Evolutionary conservation across 2,329 filamentous ascomycete genomes (phyloP).

Genomic region (Aureobasidium pullulans): DNA sequence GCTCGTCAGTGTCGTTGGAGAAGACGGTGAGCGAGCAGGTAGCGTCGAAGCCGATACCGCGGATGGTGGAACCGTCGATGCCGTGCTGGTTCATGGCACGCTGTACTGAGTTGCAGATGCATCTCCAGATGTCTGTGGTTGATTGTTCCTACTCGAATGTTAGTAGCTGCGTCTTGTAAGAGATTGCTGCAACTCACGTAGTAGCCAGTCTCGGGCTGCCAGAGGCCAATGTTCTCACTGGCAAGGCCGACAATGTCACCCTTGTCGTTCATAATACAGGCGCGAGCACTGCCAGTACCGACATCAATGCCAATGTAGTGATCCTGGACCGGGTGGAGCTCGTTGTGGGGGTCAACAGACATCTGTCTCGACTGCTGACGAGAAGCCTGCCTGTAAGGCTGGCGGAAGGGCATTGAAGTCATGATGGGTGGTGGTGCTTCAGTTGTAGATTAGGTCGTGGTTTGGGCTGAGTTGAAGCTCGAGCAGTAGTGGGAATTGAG

Average conservation of each 20-base stretch:
- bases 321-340: slow-evolving; percentile 49
- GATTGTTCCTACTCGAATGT: slow-evolving; percentile 71
- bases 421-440: slow-evolving; percentile 11
- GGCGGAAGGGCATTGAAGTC: slow-evolving; percentile 16
- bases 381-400: slow-evolving; percentile 27
- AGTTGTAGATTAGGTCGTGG: not conserved
- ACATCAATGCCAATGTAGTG: slow-evolving; percentile 87
- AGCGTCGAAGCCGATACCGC: slow-evolving; percentile 92
- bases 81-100: slow-evolving; percentile 74
- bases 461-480: not conserved
- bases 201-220: slow-evolving; percentile 48
- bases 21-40: slow-evolving; percentile 97
- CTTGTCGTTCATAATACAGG: slow-evolving; percentile 86
- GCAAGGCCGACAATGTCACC: slow-evolving; percentile 71
- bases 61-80: slow-evolving; percentile 66
- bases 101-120: slow-evolving; percentile 84
- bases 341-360: slow-evolving; percentile 47
- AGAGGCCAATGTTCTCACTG: slow-evolving; percentile 45
- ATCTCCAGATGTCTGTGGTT: slow-evolving; percentile 91
- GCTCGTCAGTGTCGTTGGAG: slow-evolving; percentile 79
- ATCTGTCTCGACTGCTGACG: slow-evolving; percentile 39
- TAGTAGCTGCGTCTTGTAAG: not conserved
- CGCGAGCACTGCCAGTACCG: slow-evolving; percentile 88
- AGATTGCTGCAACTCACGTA: slow-evolving; percentile 34
- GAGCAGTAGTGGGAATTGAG: not conserved